phyloP scores from a whole-genome alignment of 306 rosid genomes.

The Inga oerstediana region DNA sequence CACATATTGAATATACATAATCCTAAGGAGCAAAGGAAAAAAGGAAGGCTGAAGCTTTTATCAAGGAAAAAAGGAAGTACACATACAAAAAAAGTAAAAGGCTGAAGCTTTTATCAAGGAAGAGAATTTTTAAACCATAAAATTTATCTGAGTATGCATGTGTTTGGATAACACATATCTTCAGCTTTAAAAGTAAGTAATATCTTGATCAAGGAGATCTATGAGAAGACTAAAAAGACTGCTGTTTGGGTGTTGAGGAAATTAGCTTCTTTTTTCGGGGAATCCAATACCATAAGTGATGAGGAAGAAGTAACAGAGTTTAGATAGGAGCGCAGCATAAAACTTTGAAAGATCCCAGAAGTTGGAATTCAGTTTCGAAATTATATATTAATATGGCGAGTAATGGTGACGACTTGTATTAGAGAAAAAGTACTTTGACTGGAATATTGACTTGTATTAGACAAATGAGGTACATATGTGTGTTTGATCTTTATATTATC shows the following conservation, averaged over 20 bases:
- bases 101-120: not conserved
- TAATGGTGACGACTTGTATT: not conserved
- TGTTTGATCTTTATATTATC: no score
- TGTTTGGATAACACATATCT: no score
- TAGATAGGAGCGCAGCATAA: not conserved
- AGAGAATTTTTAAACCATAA: no score
- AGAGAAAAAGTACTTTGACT: not conserved
- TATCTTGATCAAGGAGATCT: not conserved
- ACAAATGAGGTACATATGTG: no score
- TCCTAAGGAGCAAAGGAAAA: not conserved
- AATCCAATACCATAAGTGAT: no score
- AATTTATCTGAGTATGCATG: no score
- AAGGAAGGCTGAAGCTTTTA: no score
- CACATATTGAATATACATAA: not conserved
- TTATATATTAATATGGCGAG: not conserved
- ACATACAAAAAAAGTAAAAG: not conserved
- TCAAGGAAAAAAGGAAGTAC: not conserved
- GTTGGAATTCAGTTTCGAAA: not conserved
- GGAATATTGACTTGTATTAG: not conserved
- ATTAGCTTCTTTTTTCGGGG: no score
- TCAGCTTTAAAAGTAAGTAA: no score
- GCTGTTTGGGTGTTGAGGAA: no score
- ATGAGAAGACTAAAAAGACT: no score
- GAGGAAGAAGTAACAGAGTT: not conserved
- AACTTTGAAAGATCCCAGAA: not conserved